Evolutionary conservation across 2,329 filamentous ascomycete species (phyloP), one percentile per base, ranked within the genome.

Genomic region (Nothopassalora personata): DNA sequence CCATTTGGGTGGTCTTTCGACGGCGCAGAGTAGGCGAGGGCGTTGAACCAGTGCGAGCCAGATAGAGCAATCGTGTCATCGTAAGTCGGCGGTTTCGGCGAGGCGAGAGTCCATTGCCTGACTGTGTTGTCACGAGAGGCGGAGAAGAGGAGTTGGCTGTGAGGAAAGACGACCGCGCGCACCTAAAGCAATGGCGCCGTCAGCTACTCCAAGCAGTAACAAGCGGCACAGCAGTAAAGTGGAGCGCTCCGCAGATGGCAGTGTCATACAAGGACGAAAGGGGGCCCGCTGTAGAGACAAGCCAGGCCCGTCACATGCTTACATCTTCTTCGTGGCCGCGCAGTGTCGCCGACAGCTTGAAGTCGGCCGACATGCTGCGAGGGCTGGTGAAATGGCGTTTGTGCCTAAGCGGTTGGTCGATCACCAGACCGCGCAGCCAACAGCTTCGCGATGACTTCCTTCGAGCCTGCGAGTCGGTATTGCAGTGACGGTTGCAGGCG

Each of bases 301-400:
- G 36, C 53, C 34, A 49, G 33, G 36, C 23, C 36, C 34, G 54
- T 45, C 43, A 49, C 33, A 56, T 58, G 75, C 86, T 76, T 81
- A 97, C 94, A 85, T 99, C 94, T 74, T 94, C 88, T 75, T 94
- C 89, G 74, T 99, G 94, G 71, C 91, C 93, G 67, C 86, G 80
- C 66, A 99, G 83, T 71, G 90, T 89, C 67, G 93, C 91, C 62
- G 94, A 96, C 71, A 99, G 86, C 83, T 93, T 96, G 82, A 91
- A 97, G 73, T 91, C 87, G 75, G 61, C 64, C 18, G 82, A 79
- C 88, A 93, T 92, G 65, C 68, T 71, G 64, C 19, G 48, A 49
- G 31, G 36, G 50, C 1, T 30, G 28, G n/a, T 43, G 13, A 7
- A 6, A 49, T 49, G 19, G 46, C 46, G 46, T 18, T 13, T 11